A percentile compares a stretch with the other conserved stretches of the same genome.
phyloP scores from a whole-genome alignment of 2,329 filamentous ascomycete species.

The Trichoderma sp. region DNA sequence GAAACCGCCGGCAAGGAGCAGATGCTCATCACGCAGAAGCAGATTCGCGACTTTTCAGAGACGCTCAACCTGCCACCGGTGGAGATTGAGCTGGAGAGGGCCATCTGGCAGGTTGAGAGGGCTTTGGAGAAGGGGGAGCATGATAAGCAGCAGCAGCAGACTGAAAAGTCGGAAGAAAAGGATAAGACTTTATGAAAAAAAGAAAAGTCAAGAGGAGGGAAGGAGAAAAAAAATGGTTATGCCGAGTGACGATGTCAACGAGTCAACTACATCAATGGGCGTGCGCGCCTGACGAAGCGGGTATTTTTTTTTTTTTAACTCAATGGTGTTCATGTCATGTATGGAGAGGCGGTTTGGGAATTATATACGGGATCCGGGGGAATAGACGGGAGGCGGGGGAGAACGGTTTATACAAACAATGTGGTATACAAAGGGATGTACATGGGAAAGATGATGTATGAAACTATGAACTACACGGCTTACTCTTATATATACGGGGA shows the following conservation, averaged over 20 bases:
- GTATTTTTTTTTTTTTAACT: neutral
- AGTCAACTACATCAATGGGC: constrained; percentile 12
- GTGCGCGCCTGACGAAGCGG: neutral
- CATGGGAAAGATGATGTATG: neutral
- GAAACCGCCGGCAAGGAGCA: constrained; percentile 36
- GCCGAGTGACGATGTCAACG: constrained; percentile 16
- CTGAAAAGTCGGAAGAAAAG: constrained; percentile 25
- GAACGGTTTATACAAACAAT: constrained; percentile 10
- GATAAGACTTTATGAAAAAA: constrained; percentile 18
- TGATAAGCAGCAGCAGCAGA: neutral
- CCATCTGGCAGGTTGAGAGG: constrained; percentile 70
- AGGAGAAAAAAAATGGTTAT: neutral
- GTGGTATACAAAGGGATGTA: neutral
- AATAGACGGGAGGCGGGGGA: constrained; percentile 3
- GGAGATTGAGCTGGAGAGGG: constrained; percentile 71
- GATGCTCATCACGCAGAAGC: constrained; percentile 50
- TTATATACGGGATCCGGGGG: neutral
- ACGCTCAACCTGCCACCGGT: constrained; percentile 69
- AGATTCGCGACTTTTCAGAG: constrained; percentile 60
- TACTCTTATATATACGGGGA: neutral
- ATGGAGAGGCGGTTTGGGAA: neutral
- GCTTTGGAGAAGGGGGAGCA: constrained; percentile 46
- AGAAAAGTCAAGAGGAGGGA: neutral
- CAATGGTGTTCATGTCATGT: neutral
- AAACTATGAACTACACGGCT: neutral